Conservation (phyloP, 345 rosid species). For the Barbarea vulgaris region DNA sequence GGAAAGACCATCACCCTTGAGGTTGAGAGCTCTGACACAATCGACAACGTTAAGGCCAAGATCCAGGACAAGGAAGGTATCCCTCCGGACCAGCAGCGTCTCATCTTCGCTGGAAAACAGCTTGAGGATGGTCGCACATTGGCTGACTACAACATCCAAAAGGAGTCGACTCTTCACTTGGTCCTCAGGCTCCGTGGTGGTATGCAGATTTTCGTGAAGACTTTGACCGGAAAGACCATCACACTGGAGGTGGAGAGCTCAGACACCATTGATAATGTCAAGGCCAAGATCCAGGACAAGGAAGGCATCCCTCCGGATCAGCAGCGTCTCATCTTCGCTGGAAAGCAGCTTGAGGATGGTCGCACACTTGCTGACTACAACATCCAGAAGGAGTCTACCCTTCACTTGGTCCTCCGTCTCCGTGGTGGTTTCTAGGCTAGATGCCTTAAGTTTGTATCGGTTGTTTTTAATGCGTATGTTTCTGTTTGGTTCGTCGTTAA, state of each 20-base stretch:
- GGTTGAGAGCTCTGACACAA: constrained; percentile 26
- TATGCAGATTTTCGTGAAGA: constrained; percentile 22
- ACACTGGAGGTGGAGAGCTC: constrained; percentile 22
- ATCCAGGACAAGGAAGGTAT: constrained; percentile 29
- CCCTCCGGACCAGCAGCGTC: constrained; percentile 31
- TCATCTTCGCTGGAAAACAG: constrained; percentile 34
- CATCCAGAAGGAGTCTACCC: constrained; percentile 25
- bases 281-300: constrained; percentile 27
- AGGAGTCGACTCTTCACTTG: constrained; percentile 30
- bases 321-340: constrained; percentile 38
- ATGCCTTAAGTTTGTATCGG: not conserved
- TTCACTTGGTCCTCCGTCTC: constrained; percentile 38
- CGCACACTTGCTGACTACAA: constrained; percentile 24
- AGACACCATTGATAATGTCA: constrained; percentile 9
- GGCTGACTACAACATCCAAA: constrained; percentile 29
- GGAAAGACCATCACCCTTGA: constrained; percentile 18
- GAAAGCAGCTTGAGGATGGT: constrained; percentile 29
- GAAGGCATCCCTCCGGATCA: constrained; percentile 27
- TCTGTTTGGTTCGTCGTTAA: not conserved
- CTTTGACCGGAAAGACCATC: constrained; percentile 15
- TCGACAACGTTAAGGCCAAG: constrained; percentile 21
- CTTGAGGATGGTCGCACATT: constrained; percentile 25
- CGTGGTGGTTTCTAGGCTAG: constrained; percentile 35
- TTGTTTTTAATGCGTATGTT: not conserved
- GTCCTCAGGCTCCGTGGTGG: constrained; percentile 42